Base-by-base conservation (phyloP, 192 early-diverging fungal species). In the Coemansia sp. region DNA sequence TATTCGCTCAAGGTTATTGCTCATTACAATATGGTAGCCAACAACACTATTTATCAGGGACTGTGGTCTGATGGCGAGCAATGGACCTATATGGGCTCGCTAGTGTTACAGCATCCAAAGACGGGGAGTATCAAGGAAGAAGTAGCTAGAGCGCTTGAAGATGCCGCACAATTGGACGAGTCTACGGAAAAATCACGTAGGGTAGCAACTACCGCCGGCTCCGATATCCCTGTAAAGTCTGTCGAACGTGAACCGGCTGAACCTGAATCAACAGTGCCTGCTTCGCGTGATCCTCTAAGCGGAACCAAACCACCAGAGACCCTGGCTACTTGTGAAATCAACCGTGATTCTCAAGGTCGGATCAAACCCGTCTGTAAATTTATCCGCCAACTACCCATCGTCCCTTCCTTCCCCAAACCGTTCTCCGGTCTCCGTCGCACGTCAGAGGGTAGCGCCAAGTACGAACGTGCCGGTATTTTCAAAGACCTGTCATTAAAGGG, bases 41-140 rank as follows among this genome's bases (percentile, higher is more conserved):
- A 82, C 68, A 82, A 82, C 55, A 82, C 79, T 0, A 82, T 82
- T 20, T 82, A 82, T 72, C 79, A 82, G 65, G 79, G 79, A 12
- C 59, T 82, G 71, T 82, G 79, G 79, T 76, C 74, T 4, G 79
- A 82, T 28, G 79, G 79, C 65, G 74, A 82, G 32, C 61, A 76
- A 14, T 82, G 79, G 79, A 82, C 74, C 3, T 82, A 82, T 37
- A 72, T 82, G 72, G 79, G 79, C 2, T 82, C 79, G n/a, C 71
- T 82, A 1, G 61, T 82, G 2, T 53, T 82, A 62, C 79, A 82
- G 75, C 79, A 82, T 33, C 75, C 79, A 0, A 82, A 77, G 61
- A 66, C 38, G 2, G 51, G 59, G 0, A 77, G 72, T 43, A 76
- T 82, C 41, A 82, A 82, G 68, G 79, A 82, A 43, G 74, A 73